These are phyloP conservation scores for Claviceps sp. DNA, from an alignment of 2,329 filamentous ascomycete species.

Conservation along the genomic window DNA sequence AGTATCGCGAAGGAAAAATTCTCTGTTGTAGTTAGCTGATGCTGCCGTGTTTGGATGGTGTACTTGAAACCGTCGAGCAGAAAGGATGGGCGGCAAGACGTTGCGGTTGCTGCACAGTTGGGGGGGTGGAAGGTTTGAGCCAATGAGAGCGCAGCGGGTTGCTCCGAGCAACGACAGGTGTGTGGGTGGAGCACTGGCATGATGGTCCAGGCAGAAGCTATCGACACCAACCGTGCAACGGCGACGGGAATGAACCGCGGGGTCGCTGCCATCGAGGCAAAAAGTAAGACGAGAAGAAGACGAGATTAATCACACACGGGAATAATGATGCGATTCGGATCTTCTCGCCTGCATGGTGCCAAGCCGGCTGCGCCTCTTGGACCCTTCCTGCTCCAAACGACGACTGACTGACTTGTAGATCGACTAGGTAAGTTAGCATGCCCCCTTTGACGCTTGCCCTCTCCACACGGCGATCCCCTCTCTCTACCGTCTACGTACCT, in stretches of 20 bases:
- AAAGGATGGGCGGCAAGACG: constrained; percentile 3
- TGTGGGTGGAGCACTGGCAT: neutral
- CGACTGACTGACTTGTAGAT: neutral
- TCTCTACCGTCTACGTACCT: neutral
- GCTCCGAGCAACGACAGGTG: constrained; percentile 17
- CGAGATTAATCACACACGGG: neutral
- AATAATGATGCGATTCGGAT: neutral
- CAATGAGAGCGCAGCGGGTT: constrained; percentile 19
- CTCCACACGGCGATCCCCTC: neutral
- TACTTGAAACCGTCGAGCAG: constrained; percentile 6
- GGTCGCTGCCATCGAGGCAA: neutral
- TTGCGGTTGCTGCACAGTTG: constrained; percentile 12
- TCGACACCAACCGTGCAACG: neutral
- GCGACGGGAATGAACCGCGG: neutral
- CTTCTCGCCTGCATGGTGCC: neutral
- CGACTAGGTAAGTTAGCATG: neutral
- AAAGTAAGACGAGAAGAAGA: neutral
- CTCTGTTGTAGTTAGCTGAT: constrained; percentile 11
- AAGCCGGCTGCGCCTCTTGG: neutral
- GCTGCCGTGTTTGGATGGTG: constrained; percentile 17
- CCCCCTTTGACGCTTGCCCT: neutral
- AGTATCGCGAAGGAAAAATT: constrained; percentile 12
- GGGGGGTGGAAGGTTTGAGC: constrained; percentile 11
- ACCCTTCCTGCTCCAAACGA: neutral
- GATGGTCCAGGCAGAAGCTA: neutral